Evolutionary conservation across 306 rosid species (phyloP).

Genomic region (Prunus mume): DNA sequence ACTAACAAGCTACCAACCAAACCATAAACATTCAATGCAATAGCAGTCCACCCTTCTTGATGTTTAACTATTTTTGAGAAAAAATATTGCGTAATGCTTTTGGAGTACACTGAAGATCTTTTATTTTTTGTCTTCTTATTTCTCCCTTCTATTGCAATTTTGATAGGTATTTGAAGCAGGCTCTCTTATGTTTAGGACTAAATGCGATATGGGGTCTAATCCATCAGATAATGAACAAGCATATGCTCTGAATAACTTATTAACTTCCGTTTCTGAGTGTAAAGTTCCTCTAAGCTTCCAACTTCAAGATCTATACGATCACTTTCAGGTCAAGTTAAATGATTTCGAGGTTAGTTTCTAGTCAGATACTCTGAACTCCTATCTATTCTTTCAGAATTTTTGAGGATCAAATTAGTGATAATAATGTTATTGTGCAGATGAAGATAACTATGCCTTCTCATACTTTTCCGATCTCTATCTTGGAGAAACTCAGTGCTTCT

Average conservation of each 20-base stretch:
- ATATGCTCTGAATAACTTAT: constrained; percentile 34
- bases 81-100: not conserved
- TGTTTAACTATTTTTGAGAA: not conserved
- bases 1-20: too few species aligned
- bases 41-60: too few species aligned
- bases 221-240: constrained; percentile 39
- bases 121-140: not conserved
- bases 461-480: constrained; percentile 45
- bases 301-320: constrained; percentile 56
- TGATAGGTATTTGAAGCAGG: constrained; percentile 59
- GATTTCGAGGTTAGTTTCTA: constrained; percentile 61
- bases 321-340: constrained; percentile 57
- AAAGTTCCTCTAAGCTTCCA: constrained; percentile 31
- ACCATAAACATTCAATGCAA: too few species aligned
- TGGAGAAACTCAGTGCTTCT: constrained; percentile 58
- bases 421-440: constrained; percentile 44
- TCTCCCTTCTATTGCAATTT: constrained; percentile 14
- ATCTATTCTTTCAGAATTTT: constrained; percentile 15
- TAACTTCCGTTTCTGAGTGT: constrained; percentile 38
- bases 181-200: constrained; percentile 44
- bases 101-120: not conserved
- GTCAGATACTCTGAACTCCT: constrained; percentile 10
- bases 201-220: constrained; percentile 31
- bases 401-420: constrained; percentile 16
- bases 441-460: constrained; percentile 39